These are phyloP conservation scores for Ceratobasidium sp. DNA, from an alignment of 1,284 basidiomycete genomes.

Conservation along the genomic window DNA sequence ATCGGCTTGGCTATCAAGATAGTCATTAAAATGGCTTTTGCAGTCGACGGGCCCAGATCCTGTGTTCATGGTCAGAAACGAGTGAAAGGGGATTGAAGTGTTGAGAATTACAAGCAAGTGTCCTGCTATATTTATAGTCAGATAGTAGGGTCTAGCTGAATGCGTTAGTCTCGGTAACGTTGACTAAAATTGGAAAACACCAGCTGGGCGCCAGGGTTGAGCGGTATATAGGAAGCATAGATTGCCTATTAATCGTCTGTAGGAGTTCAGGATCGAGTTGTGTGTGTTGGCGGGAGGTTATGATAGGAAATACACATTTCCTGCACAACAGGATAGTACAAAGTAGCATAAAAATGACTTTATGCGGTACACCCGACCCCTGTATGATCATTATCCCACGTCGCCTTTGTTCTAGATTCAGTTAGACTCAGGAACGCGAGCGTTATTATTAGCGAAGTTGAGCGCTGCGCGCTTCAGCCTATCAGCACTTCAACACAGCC, in stretches of 20 bases:
- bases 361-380: background rate
- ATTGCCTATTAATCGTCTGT: too few species aligned
- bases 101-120: background rate
- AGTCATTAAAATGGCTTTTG: background rate
- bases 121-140: slow-evolving; percentile 4
- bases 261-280: too few species aligned
- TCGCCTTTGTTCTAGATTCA: background rate
- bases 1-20: slow-evolving; percentile 2
- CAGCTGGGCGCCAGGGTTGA: too few species aligned
- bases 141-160: background rate
- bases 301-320: too few species aligned
- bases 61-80: slow-evolving; percentile 4
- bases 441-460: too few species aligned
- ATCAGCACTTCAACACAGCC: too few species aligned
- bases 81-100: background rate
- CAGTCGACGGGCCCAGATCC: slow-evolving; percentile 28
- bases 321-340: background rate
- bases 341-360: background rate
- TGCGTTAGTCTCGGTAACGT: too few species aligned
- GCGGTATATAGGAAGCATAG: too few species aligned
- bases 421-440: background rate
- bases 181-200: too few species aligned
- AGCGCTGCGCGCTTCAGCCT: too few species aligned
- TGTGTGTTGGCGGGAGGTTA: too few species aligned
- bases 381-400: background rate